These are phyloP conservation scores for Hypholoma fasciculare DNA, from an alignment of 768 basidiomycete species.

Conservation along the genomic window DNA sequence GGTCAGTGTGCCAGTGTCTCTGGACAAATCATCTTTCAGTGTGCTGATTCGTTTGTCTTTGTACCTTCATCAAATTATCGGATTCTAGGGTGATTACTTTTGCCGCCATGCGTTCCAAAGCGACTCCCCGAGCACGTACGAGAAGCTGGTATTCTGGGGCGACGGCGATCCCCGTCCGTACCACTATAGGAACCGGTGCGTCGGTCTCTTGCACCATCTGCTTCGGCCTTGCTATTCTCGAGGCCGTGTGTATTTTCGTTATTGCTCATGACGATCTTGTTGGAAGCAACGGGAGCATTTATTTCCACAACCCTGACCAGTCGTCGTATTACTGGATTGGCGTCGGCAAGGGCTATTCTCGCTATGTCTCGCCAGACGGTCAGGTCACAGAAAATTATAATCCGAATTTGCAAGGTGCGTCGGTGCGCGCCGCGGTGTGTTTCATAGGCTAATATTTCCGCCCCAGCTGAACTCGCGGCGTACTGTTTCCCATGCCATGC, in stretches of 20 bases:
- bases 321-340: conserved; percentile 11
- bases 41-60: no score
- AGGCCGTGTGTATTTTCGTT: not conserved
- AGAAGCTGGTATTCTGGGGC: not conserved
- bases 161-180: not conserved
- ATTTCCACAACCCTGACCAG: conserved; percentile 10
- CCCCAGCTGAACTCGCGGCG: not conserved
- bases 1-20: no score
- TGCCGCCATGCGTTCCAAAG: not conserved
- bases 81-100: not conserved
- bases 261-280: not conserved
- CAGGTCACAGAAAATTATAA: not conserved
- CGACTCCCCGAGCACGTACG: not conserved
- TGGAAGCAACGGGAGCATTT: conserved; percentile 12
- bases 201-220: not conserved
- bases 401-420: not conserved
- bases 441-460: not conserved
- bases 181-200: not conserved
- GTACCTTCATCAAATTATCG: no score
- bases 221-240: not conserved
- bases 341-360: conserved; percentile 1
- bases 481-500: conserved; percentile 2
- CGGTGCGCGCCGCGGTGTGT: no score
- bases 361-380: conserved; percentile 5
- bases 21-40: no score